Base-by-base conservation (phyloP, 805 yeast species). In the Kuraishia molischiana region DNA sequence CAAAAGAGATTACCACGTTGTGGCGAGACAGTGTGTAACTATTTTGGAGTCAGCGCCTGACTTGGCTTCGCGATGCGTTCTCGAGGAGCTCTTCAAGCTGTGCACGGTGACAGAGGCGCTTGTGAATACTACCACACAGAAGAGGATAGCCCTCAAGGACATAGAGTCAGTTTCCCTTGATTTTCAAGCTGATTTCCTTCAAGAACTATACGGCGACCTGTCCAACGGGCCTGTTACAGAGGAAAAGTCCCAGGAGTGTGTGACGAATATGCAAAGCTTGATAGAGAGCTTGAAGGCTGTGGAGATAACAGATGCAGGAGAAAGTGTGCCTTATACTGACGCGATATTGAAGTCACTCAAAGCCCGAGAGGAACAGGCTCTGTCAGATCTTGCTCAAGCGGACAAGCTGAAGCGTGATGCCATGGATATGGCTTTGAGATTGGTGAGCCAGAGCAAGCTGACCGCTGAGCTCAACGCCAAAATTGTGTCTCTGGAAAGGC, bases 391-490 rank as follows among this genome's bases (percentile, higher is more conserved):
- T 14, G 31, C 6, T 8, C 6, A 28, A 14, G 17, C 17, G 17
- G 31, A 28, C 6, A 28, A 9, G 17, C 17, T 28, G 13, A 28
- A 28, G 31, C 13, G 17, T 8, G 31, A 28, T 6, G 13, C 31
- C 17, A 11, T 11, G 17, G 31, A 28, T 14, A 28, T 28, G 31
- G 31, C 31, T 11, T 14, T 28, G 17, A 28, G 17, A 28, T 14
- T 28, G 31, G 17, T 9, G 17, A 11, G 13, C 17, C 77, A 72
- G 40, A 45, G 47, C 9, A 29, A 31, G 4, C 18, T 44, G 11
- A 50, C 72, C 13, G 66, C 65, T 28, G 77, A 74, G 34, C 52
- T 70, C 11, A 52, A 57, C 10, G 51, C 74, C 38, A 73, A 69
- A 43, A 57, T 74, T 8, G 54, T 61, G 6, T 58, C 72, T 2